These are phyloP conservation scores for Aspergillus floridensis DNA, from an alignment of 2,329 filamentous ascomycete genomes.

Conservation along the genomic window DNA sequence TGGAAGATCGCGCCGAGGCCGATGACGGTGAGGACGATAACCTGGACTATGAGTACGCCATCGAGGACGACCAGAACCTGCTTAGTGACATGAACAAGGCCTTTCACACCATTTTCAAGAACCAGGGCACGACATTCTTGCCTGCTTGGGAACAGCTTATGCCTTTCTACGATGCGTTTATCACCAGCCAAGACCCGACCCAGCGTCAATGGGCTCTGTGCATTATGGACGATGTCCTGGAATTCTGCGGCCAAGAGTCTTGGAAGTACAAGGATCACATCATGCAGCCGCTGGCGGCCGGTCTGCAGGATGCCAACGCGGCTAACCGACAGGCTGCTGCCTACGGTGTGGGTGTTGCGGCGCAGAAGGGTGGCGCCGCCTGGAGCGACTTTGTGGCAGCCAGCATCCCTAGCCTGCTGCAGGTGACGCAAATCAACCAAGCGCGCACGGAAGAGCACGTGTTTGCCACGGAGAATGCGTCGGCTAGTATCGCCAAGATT, in stretches of 20 bases:
- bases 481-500: conserved; percentile 94
- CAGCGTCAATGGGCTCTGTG: conserved; percentile 98
- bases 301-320: conserved; percentile 79
- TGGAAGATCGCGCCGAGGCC: conserved; percentile 78
- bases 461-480: conserved; percentile 96
- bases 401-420: conserved; percentile 77
- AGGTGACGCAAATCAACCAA: conserved; percentile 75
- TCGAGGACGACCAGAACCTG: conserved; percentile 95
- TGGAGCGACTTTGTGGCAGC: conserved; percentile 87
- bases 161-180: conserved; percentile 80
- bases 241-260: conserved; percentile 89
- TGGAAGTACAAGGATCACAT: conserved; percentile 85
- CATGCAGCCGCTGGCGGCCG: conserved; percentile 78
- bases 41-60: conserved; percentile 82
- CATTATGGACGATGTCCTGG: conserved; percentile 96
- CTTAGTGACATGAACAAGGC: conserved; percentile 99
- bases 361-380: conserved; percentile 80
- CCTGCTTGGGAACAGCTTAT: conserved; percentile 84
- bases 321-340: conserved; percentile 94
- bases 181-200: conserved; percentile 76
- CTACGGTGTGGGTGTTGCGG: conserved; percentile 93
- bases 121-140: conserved; percentile 81
- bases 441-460: conserved; percentile 88
- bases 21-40: conserved; percentile 89
- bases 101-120: conserved; percentile 98